Base-by-base conservation (phyloP, 192 early-diverging fungal genomes). In the Dissophora ornata region DNA sequence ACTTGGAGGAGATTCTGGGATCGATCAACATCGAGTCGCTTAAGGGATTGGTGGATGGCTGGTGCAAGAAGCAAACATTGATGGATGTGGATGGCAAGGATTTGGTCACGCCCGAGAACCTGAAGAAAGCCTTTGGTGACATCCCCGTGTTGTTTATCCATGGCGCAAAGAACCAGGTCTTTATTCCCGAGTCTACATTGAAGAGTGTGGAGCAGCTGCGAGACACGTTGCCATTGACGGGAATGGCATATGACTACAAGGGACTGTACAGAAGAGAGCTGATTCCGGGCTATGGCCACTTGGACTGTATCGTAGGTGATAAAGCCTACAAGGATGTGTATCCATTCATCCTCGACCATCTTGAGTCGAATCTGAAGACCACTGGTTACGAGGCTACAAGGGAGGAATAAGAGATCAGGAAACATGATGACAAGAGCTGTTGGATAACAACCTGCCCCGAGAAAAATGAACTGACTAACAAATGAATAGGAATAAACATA, bases 81-180 rank as follows among this genome's bases (percentile, higher is more conserved):
- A 60, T 52, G 18, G 51, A 78, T 34, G 19, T 41, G 0, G 53
- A 70, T 22, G 67, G 63, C 16, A 30, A 67, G 32, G 47, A 81
- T 33, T 16, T 81, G 18, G 69, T 71, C n/a, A 67, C 66, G 10
- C 59, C 44, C 7, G 63, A 78, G 62, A 58, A 81, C 29, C 46
- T 78, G 26, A 49, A 68, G 51, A 52, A 47, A 13, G 68, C 59
- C 1, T 71, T 64, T 22, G 50, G 64, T 19, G 78, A 81, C n/a
- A 30, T 71, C 12, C 80, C 80, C 10, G 69, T 81, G 26, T 22
- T 67, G 25, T 53, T 78, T 29, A 77, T 82, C 44, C 75, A 79
- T 53, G 80, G 80, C 21, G 59, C 65, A 30, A 82, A 82, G 69
- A 82, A 69, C 38, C 68, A 62, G 21, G 74, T 79, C 34, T 82